Evolutionary conservation across 163 green algal genomes (phyloP).

Genomic region (Picocystis sp.): DNA sequence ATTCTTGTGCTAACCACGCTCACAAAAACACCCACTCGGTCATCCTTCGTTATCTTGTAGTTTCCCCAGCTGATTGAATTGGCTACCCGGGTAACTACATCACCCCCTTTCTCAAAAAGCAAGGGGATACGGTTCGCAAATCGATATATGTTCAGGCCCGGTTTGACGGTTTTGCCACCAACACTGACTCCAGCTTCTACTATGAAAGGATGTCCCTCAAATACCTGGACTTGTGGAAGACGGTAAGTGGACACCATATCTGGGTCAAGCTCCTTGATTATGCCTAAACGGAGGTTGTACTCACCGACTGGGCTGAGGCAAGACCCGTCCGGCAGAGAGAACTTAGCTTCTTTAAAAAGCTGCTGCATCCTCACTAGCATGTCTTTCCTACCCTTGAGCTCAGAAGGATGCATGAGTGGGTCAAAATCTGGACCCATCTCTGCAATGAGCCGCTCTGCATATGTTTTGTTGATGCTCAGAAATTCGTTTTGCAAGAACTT

Average conservation of each 20-base stretch:
- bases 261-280: conserved; percentile 87
- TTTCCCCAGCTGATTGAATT: conserved; percentile 78
- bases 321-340: conserved; percentile 53
- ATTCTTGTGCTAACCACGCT: conserved; percentile 92
- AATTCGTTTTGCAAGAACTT: conserved; percentile 75
- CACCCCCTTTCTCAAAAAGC: conserved; percentile 76
- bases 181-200: conserved; percentile 80
- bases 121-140: conserved; percentile 97
- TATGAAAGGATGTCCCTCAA: conserved; percentile 89
- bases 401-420: background rate
- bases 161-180: conserved; percentile 57
- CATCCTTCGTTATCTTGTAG: conserved; percentile 88
- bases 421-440: conserved; percentile 38
- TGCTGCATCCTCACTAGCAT: conserved; percentile 68
- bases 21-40: conserved; percentile 93
- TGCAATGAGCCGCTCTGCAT: conserved; percentile 46
- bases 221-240: conserved; percentile 42
- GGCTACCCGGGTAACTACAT: conserved; percentile 81
- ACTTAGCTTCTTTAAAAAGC: conserved; percentile 66
- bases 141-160: conserved; percentile 80
- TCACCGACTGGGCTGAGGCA: conserved; percentile 82
- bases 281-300: conserved; percentile 95
- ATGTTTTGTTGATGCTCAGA: conserved; percentile 51
- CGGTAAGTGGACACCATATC: conserved; percentile 82
- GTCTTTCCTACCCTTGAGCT: conserved; percentile 13